A percentile compares a stretch with the other conserved stretches of the same genome.
phyloP scores from a whole-genome alignment of 78 protist species.

The Protostelium mycophagum region DNA sequence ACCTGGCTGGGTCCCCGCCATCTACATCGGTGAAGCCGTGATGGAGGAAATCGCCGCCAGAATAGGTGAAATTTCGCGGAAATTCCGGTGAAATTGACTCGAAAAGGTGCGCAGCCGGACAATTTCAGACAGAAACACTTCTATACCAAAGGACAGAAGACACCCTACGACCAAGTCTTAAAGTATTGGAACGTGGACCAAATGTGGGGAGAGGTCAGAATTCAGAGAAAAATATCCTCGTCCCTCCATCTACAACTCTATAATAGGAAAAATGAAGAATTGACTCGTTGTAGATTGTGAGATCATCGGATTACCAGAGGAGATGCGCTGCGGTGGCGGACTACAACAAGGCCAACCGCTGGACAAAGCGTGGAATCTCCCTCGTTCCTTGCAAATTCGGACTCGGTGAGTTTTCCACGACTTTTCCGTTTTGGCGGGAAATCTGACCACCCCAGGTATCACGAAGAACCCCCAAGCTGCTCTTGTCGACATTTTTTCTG shows the following conservation, averaged over 20 bases:
- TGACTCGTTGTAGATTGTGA: neutral
- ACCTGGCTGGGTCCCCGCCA: conserved; percentile 28
- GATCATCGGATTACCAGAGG: neutral
- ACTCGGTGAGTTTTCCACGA: conserved; percentile 3
- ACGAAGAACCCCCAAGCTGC: conserved; percentile 85
- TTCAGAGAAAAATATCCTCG: too few species aligned
- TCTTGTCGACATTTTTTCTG: conserved; percentile 73
- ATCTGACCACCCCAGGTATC: neutral
- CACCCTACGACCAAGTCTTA: neutral
- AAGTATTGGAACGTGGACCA: neutral
- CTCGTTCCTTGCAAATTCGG: conserved; percentile 86
- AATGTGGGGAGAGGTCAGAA: neutral
- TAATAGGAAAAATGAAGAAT: neutral
- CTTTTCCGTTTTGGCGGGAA: neutral
- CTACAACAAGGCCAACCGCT: conserved; percentile 82
- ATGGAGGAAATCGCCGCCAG: conserved; percentile 18
- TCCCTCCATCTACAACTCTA: neutral
- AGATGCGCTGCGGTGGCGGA: conserved; percentile 13
- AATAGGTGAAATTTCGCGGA: neutral
- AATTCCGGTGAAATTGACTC: neutral
- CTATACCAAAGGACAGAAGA: neutral
- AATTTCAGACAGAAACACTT: conserved; percentile 4
- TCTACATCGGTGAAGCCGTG: conserved; percentile 5
- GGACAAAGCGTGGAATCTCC: conserved; percentile 90
- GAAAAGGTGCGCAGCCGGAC: neutral